A percentile compares a stretch with the other conserved stretches of the same genome.
Evolutionary conservation across 179 eudicot species (phyloP).

Genomic region (Spergularia azorica): DNA sequence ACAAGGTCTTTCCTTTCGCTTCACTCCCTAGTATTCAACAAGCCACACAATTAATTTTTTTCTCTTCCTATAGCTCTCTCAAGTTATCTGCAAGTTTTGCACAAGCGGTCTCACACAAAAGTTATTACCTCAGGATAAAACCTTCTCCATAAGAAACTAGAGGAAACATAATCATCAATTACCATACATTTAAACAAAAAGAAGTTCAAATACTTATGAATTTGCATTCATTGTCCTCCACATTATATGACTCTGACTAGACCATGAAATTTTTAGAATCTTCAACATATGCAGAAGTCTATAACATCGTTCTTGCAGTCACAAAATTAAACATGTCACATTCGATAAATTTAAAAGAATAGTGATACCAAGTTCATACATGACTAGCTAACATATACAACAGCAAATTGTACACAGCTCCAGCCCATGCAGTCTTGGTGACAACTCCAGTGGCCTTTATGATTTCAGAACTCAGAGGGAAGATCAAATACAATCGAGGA

Average conservation of each 20-base stretch:
- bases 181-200: too few species aligned
- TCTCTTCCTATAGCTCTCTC: background rate
- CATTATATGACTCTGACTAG: background rate
- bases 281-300: background rate
- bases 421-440: slow-evolving; percentile 99
- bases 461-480: slow-evolving; percentile 88
- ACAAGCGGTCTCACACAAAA: background rate
- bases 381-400: slow-evolving; percentile 95
- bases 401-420: slow-evolving; percentile 93
- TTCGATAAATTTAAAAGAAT: background rate
- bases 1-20: background rate
- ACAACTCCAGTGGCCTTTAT: slow-evolving; percentile 95
- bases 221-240: too few species aligned
- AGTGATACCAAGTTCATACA: slow-evolving; percentile 50
- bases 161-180: background rate
- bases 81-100: background rate
- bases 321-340: too few species aligned
- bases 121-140: background rate
- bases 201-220: too few species aligned
- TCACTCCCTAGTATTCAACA: background rate
- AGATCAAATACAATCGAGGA: slow-evolving; percentile 87
- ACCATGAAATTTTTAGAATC: background rate
- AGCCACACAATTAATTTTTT: background rate
- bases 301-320: background rate
- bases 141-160: background rate